Evolutionary conservation across 2,329 filamentous ascomycete species (phyloP), one percentile per base, ranked within the genome.

Genomic region (Dactylella cylindrospora): DNA sequence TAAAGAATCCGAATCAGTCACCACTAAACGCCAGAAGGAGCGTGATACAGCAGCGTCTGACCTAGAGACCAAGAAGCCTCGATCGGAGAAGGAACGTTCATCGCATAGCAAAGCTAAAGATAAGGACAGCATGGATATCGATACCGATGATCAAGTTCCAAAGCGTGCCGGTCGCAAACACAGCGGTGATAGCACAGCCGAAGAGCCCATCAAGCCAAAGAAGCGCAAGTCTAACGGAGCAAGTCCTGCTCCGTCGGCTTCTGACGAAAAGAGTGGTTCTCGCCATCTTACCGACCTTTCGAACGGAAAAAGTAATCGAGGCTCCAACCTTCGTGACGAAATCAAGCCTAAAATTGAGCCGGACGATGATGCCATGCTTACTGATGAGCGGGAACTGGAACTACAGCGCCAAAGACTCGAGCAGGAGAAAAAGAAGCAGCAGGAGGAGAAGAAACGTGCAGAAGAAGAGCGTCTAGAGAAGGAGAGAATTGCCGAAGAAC

Each of bases 231-330:
- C 50, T 10, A 65, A 59, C 20, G 53, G 36, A 15, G 49, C 40
- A 17, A 65, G 47, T 17, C 53, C 45, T 1, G 49, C 49, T 15
- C 50, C 51, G 13, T 40, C 53, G 22, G 31, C 32, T 31, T 31
- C 26, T 12, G 52, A 57, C 10, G 45, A 55, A 7, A 57, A 55
- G 39, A 59, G 35, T 15, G 45, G 40, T 22, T 43, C 44, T 13
- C 49, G 51, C n/a, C 40, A 57, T 54, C 43, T 53, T 23, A 57
- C 33, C 35, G 51, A 64, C 13, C 41, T 59, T 13, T 39, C 45
- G 3, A 60, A 64, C 36, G 54, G 61, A 40, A 54, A 49, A 46
- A 50, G 43, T 25, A 65, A 65, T 15, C 51, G 64, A 23, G 45
- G 46, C n/a, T 44, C 45, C 23, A 66, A 41, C 38, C 45, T 43